Percentiles rank a stretch among this genome's conserved stretches.
Evolutionary conservation across 1,284 basidiomycete genomes (phyloP).

Genomic region (Ganoderma meredithae): DNA sequence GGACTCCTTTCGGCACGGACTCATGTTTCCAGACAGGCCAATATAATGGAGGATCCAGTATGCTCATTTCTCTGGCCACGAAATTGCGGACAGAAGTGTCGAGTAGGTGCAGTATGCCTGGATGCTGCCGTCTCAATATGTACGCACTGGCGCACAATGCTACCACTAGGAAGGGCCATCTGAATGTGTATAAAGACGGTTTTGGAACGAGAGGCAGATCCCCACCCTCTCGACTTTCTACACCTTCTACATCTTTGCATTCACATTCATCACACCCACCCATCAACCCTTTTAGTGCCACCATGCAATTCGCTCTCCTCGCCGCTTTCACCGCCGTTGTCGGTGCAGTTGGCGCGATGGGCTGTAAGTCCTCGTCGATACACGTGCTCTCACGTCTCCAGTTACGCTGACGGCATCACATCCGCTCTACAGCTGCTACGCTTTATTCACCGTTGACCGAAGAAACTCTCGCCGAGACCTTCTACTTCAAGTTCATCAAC

Average conservation of each 20-base stretch:
- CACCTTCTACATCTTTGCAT: not conserved
- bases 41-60: too few relatives aligned
- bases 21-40: too few relatives aligned
- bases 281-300: not conserved
- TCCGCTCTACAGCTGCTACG: not conserved
- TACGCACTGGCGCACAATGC: too few relatives aligned
- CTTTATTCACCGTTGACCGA: not conserved
- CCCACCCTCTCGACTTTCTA: too few relatives aligned
- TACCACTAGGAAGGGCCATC: too few relatives aligned
- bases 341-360: not conserved
- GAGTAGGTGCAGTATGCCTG: too few relatives aligned
- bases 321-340: not conserved
- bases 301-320: not conserved
- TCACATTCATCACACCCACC: not conserved
- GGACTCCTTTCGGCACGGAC: too few relatives aligned
- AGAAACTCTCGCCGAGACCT: not conserved
- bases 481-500: not conserved
- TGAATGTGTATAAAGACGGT: too few relatives aligned
- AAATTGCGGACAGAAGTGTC: too few relatives aligned
- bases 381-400: not conserved
- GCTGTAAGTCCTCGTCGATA: not conserved
- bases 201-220: too few relatives aligned
- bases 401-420: not conserved
- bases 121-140: too few relatives aligned
- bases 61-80: too few relatives aligned